Conservation (phyloP, 179 eudicot genomes). For the Beta lomatogona region DNA sequence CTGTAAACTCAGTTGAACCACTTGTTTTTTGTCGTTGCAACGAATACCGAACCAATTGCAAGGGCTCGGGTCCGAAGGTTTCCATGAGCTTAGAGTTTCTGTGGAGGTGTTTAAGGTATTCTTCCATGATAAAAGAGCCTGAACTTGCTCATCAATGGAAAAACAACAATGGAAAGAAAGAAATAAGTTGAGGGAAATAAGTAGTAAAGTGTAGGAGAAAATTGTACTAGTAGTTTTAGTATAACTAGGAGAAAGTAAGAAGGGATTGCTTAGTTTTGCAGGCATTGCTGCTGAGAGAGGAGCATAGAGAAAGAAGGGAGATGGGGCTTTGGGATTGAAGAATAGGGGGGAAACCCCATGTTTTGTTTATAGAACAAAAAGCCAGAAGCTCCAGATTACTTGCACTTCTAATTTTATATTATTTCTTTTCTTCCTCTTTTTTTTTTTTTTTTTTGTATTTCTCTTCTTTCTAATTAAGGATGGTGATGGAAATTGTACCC, state of each 20-base stretch:
- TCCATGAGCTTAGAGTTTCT: slow-evolving; percentile 56
- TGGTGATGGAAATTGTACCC: slow-evolving; percentile 15
- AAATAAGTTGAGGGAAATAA: slow-evolving; percentile 31
- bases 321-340: slow-evolving; percentile 65
- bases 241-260: slow-evolving; percentile 29
- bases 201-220: slow-evolving; percentile 30
- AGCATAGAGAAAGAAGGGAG: slow-evolving; percentile 29
- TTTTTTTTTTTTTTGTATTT: not conserved
- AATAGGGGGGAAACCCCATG: slow-evolving; percentile 78
- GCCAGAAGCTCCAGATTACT: slow-evolving; percentile 48
- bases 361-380: slow-evolving; percentile 74
- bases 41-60: slow-evolving; percentile 71
- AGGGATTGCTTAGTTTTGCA: slow-evolving; percentile 45
- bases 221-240: slow-evolving; percentile 5
- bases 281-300: slow-evolving; percentile 55
- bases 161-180: slow-evolving; percentile 39
- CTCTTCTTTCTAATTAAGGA: slow-evolving; percentile 8
- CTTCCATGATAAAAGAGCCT: slow-evolving; percentile 80
- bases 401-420: slow-evolving; percentile 28
- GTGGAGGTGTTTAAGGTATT: slow-evolving; percentile 50
- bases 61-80: slow-evolving; percentile 45
- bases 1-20: slow-evolving; percentile 45
- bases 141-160: slow-evolving; percentile 74
- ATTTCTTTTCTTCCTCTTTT: slow-evolving; percentile 8
- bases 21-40: slow-evolving; percentile 50